Conservation (phyloP, 1,284 basidiomycete genomes). For the Wallemia ichthyophaga region DNA sequence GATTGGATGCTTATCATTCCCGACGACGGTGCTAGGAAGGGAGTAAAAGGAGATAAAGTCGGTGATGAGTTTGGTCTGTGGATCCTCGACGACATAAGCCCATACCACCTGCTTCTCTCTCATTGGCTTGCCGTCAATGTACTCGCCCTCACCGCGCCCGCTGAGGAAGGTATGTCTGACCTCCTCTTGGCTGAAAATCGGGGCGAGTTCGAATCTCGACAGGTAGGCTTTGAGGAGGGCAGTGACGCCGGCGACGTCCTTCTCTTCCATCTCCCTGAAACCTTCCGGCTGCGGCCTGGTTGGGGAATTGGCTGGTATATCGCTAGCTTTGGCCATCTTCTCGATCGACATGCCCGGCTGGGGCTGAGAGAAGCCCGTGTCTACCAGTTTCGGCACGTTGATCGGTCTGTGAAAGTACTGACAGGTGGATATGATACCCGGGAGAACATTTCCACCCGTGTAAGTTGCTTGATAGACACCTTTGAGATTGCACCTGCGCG, state of each 20-base stretch:
- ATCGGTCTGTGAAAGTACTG: constrained; percentile 82
- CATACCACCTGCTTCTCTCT: constrained; percentile 59
- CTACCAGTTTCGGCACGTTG: constrained; percentile 72
- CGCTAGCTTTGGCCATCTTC: constrained; percentile 44
- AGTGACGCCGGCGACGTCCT: constrained; percentile 41
- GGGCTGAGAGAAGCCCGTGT: constrained; percentile 65
- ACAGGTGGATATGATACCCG: constrained; percentile 21
- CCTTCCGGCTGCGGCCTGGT: constrained; percentile 23
- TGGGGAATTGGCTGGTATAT: constrained; percentile 23
- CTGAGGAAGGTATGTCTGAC: constrained; percentile 62
- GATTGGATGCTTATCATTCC: constrained; percentile 27
- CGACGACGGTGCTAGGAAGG: constrained; percentile 67
- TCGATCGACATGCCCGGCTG: constrained; percentile 58
- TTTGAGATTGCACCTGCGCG: constrained; percentile 60
- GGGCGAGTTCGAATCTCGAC: constrained; percentile 55
- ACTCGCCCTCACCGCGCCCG: constrained; percentile 36
- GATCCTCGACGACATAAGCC: constrained; percentile 86
- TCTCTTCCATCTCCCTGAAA: constrained; percentile 59
- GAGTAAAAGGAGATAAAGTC: constrained; percentile 95
- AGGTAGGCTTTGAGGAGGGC: constrained; percentile 53
- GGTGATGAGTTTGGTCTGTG: constrained; percentile 49
- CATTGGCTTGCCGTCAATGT: constrained; percentile 18
- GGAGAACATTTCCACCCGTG: constrained; percentile 66
- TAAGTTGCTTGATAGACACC: constrained; percentile 95
- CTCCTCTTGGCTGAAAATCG: constrained; percentile 49